Conservation (phyloP, 257 asterid species). For the Gentiana dahurica region DNA sequence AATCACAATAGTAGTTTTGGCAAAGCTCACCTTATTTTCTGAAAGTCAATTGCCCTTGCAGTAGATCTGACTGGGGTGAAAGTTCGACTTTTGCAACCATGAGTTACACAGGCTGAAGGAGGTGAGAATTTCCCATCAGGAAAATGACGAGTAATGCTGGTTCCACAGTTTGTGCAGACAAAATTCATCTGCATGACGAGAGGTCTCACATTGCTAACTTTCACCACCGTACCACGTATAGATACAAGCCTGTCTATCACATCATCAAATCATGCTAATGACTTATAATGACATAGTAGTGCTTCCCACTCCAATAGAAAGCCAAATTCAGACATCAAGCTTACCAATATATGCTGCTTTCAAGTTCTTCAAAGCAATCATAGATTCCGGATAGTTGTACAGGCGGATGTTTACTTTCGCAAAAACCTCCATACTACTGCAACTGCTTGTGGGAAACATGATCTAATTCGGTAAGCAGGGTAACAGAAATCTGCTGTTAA, state of each 20-base stretch:
- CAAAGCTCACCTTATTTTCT: constrained; percentile 68
- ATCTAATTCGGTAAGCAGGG: constrained; percentile 29
- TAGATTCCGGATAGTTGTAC: constrained; percentile 65
- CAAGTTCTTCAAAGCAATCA: constrained; percentile 87
- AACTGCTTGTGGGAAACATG: constrained; percentile 27
- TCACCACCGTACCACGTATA: constrained; percentile 70
- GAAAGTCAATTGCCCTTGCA: constrained; percentile 73
- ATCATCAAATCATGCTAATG: constrained; percentile 12
- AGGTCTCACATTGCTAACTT: constrained; percentile 87
- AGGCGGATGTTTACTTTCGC: constrained; percentile 63
- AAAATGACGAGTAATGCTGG: constrained; percentile 51
- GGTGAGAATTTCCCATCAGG: constrained; percentile 96
- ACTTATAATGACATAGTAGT: not conserved
- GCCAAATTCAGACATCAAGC: not conserved
- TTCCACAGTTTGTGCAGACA: constrained; percentile 80
- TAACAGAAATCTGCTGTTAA: not conserved
- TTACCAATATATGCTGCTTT: constrained; percentile 98
- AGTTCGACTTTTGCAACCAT: constrained; percentile 69
- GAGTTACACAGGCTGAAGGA: constrained; percentile 62
- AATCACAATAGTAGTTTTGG: too few species aligned
- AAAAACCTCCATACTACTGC: constrained; percentile 23
- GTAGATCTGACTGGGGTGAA: constrained; percentile 65
- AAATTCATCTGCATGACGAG: constrained; percentile 81
- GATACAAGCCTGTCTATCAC: constrained; percentile 76
- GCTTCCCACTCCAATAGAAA: not conserved